Conservation (phyloP, 2,329 filamentous ascomycete species). For the Thielaviopsis ethacetica region DNA sequence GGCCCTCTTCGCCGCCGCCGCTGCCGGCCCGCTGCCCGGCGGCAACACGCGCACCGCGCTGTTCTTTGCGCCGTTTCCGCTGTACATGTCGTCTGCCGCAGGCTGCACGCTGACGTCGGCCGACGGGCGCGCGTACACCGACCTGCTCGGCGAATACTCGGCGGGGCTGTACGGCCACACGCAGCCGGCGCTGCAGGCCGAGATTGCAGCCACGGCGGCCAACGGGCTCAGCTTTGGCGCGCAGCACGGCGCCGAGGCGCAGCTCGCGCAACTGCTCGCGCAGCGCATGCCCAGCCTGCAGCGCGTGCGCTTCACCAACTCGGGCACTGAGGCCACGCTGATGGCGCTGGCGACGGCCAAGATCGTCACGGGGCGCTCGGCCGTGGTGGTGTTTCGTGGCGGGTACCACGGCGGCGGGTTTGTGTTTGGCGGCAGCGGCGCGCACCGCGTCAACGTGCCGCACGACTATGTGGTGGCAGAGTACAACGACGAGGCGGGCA, state of each 20-base stretch:
- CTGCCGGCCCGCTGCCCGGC: conserved; percentile 21
- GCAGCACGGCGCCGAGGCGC: conserved; percentile 32
- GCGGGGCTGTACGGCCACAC: conserved; percentile 53
- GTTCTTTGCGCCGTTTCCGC: conserved; percentile 27
- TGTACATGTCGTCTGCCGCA: conserved; percentile 13
- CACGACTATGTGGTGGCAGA: conserved; percentile 41
- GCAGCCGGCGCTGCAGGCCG: conserved; percentile 32
- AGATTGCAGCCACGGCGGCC: conserved; percentile 29
- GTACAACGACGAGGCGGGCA: conserved; percentile 41
- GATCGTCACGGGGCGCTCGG: conserved; percentile 26
- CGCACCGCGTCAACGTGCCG: conserved; percentile 26
- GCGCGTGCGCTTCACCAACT: conserved; percentile 44
- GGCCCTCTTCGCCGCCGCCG: background rate
- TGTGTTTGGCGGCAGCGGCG: conserved; percentile 11
- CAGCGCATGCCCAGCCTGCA: conserved; percentile 35
- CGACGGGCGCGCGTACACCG: conserved; percentile 30
- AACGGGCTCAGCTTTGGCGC: conserved; percentile 39
- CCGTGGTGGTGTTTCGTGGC: conserved; percentile 35
- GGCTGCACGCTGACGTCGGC: conserved; percentile 21
- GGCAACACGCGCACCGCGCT: conserved; percentile 31
- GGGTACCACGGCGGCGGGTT: conserved; percentile 21
- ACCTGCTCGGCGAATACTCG: conserved; percentile 46
- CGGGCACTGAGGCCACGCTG: conserved; percentile 48
- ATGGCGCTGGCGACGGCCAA: conserved; percentile 40
- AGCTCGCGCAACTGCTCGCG: conserved; percentile 35